These are phyloP conservation scores for Penicillium freii DNA, from an alignment of 2,329 filamentous ascomycete species.

Conservation along the genomic window DNA sequence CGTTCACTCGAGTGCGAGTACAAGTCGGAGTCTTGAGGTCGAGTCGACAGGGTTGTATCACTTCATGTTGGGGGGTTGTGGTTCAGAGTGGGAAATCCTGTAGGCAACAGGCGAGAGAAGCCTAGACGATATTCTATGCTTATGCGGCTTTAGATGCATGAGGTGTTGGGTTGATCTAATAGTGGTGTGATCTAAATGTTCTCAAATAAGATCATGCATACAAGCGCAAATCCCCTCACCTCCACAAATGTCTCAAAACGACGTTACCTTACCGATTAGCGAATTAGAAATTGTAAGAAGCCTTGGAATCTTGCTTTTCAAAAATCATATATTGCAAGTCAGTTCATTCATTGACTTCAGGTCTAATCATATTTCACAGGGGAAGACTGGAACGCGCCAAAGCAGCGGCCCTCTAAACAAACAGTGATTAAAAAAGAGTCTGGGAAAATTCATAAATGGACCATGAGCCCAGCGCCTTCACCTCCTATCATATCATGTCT, in stretches of 20 bases:
- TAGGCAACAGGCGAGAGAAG: not conserved
- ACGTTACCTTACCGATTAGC: not conserved
- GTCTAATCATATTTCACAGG: constrained; percentile 29
- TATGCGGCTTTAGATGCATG: not conserved
- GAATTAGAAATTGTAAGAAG: not conserved
- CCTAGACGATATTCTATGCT: not conserved
- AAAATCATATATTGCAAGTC: constrained; percentile 13
- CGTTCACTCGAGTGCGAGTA: not conserved
- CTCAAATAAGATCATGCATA: not conserved
- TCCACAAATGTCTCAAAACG: not conserved
- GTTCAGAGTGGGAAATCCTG: not conserved
- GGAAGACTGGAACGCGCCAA: constrained; percentile 11
- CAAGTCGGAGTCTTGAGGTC: not conserved
- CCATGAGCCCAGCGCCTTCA: constrained; percentile 11
- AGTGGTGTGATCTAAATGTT: not conserved
- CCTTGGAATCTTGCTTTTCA: not conserved
- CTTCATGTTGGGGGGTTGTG: not conserved
- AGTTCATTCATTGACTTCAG: constrained; percentile 13
- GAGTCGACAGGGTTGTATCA: not conserved
- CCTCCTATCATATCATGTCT: constrained; percentile 19
- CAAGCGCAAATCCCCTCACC: not conserved
- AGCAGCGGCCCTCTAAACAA: constrained; percentile 14
- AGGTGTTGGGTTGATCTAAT: not conserved
- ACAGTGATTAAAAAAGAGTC: constrained; percentile 16
- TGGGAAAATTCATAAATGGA: constrained; percentile 19